Evolutionary conservation across 2,329 filamentous ascomycete genomes (phyloP), one percentile per base, ranked within the genome.

Genomic region (Pseudogymnoascus sp.): DNA sequence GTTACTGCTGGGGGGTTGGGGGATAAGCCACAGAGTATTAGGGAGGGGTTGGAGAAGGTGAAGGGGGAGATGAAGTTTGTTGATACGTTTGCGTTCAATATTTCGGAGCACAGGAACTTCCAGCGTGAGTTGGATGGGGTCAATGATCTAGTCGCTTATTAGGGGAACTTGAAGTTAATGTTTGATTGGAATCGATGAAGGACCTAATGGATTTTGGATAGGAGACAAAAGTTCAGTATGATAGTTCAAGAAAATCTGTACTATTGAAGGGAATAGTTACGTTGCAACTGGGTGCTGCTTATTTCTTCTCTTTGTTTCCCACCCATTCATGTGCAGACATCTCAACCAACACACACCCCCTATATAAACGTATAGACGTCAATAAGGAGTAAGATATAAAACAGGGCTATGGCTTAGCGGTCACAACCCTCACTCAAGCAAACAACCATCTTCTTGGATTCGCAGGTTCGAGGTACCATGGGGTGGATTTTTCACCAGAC

Each of bases 91-190:
- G 83, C 86, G 53, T 87, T 80, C 70, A 80, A 84, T 14, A 85
- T 95, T 62, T 83, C 86, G 21, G 82, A 85, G 76, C 90, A 95
- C 72, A 82, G 86, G 70, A 89, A 89, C 72, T 96, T 85, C 76
- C 80, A 86, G 61, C 79, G 91, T 21, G 90, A 96, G 79, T 65
- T 89, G 72, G 85, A 89, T 67, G 90, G 90, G 0, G 74, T 93
- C 69, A 82, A 76, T 61, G 74, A 77, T 1, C 81, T 84, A 79
- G 82, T 93, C 64, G 88, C 89, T 1, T 93, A 87, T 70, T 93
- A 84, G 38, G 59, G 38, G 2, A 1, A 8, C 3, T 31, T 16
- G 14, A 29, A 19, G 26, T n/a, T 13, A 19, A 10, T 19, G 26
- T 33, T 13, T 19, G n/a, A 19, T 33, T 33, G 47, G 10, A 50